Evolutionary conservation across 179 eudicot genomes (phyloP).

Genomic region (Pouteria campechiana): DNA sequence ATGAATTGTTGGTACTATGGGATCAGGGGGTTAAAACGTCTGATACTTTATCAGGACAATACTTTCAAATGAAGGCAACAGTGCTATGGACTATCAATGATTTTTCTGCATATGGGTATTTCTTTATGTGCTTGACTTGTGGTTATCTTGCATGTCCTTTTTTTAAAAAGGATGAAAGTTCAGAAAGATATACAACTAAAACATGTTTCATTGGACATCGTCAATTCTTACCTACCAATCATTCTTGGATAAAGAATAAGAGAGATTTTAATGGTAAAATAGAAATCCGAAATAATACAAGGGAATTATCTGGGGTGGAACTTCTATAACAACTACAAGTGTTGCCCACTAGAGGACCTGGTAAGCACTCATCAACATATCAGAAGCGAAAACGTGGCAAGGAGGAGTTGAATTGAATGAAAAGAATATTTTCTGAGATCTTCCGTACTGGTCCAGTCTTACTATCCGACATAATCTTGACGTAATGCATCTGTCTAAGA

Average conservation of each 20-base stretch:
- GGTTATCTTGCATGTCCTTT: conserved; percentile 13
- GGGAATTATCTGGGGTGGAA: neutral
- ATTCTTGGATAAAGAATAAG: conserved; percentile 1
- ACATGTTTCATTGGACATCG: conserved; percentile 16
- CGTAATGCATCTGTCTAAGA: conserved; percentile 12
- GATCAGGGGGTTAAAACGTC: conserved; percentile 6
- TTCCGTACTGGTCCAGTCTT: conserved; percentile 17
- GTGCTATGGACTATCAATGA: conserved; percentile 11
- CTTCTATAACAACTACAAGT: no score
- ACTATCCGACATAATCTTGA: conserved; percentile 7
- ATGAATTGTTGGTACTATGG: conserved; percentile 9
- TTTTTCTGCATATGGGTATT: conserved; percentile 7
- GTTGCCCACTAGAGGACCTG: no score
- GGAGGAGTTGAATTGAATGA: no score
- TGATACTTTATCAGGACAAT: conserved; percentile 7
- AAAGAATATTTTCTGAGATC: conserved; percentile 12
- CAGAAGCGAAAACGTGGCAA: no score
- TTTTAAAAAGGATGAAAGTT: neutral
- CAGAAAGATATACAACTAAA: conserved; percentile 1
- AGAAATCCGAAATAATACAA: neutral
- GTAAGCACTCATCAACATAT: no score
- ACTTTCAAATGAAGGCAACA: conserved; percentile 7
- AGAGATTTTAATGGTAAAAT: conserved; percentile 1
- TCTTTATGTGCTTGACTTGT: conserved; percentile 11
- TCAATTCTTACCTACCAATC: conserved; percentile 2